These are phyloP conservation scores for Penstemon eatonii DNA, from an alignment of 257 asterid genomes.

Conservation along the genomic window DNA sequence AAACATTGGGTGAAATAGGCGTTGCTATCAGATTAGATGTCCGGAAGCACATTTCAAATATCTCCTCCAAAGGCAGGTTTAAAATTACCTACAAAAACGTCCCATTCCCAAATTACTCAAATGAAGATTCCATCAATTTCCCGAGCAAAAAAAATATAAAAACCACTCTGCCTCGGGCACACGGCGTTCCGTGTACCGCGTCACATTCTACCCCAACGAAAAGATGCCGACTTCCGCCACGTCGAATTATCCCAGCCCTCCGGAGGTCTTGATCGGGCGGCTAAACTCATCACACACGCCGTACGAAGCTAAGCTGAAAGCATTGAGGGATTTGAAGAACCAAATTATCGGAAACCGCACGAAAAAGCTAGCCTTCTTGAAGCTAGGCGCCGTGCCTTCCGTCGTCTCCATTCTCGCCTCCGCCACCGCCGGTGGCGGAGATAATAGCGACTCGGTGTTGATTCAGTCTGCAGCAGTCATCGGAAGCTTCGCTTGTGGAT, in stretches of 20 bases:
- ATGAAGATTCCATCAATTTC: too few relatives aligned
- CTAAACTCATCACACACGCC: slow-evolving; percentile 45
- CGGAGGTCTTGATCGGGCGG: slow-evolving; percentile 69
- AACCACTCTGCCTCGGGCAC: too few relatives aligned
- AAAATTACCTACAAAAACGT: too few relatives aligned
- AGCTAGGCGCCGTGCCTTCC: slow-evolving; percentile 76
- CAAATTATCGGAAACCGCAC: slow-evolving; percentile 91
- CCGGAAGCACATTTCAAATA: too few relatives aligned
- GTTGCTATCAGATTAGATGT: too few relatives aligned
- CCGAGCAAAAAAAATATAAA: too few relatives aligned
- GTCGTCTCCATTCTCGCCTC: slow-evolving; percentile 60
- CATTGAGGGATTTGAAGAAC: slow-evolving; percentile 77
- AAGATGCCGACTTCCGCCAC: slow-evolving; percentile 60
- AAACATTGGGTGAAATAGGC: too few relatives aligned
- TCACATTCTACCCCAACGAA: too few relatives aligned
- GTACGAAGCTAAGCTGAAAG: slow-evolving; percentile 55
- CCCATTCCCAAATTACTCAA: too few relatives aligned
- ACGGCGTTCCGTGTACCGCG: too few relatives aligned
- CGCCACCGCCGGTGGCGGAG: slow-evolving; percentile 32
- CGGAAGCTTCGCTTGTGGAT: slow-evolving; percentile 97
- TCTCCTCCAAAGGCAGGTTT: too few relatives aligned
- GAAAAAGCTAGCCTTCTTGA: slow-evolving; percentile 65
- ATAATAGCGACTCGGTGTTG: slow-evolving; percentile 42
- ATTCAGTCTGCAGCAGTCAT: slow-evolving; percentile 78
- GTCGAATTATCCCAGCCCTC: slow-evolving; percentile 46